Conservation (phyloP, 768 basidiomycete genomes). For the Zangia roseola region DNA sequence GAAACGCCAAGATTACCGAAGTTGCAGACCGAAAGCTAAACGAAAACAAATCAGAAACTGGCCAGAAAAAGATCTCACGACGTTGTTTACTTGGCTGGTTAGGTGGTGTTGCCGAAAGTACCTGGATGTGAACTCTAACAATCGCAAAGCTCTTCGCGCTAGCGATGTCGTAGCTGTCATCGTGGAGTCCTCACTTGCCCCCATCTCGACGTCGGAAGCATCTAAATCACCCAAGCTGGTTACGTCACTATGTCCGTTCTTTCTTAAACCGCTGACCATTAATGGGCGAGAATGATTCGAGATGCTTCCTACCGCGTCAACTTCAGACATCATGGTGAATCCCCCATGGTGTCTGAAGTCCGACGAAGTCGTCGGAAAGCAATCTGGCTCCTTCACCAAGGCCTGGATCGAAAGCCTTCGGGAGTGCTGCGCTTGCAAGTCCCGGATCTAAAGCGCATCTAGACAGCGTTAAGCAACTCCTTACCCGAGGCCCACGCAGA, state of each 20-base stretch:
- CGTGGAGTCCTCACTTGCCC: conserved; percentile 78
- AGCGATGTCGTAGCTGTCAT: conserved; percentile 67
- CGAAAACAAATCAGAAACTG: conserved; percentile 68
- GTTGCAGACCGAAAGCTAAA: conserved; percentile 47
- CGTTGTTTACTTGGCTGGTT: conserved; percentile 79
- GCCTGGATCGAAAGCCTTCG: conserved; percentile 39
- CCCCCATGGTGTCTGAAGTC: conserved; percentile 28
- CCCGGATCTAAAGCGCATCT: conserved; percentile 50
- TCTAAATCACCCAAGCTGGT: conserved; percentile 70
- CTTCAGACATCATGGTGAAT: conserved; percentile 12
- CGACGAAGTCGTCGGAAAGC: conserved; percentile 35
- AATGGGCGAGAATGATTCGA: conserved; percentile 55
- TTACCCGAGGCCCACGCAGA: conserved; percentile 67
- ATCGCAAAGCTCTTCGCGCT: conserved; percentile 61
- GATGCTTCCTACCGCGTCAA: conserved; percentile 36
- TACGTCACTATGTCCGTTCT: conserved; percentile 74
- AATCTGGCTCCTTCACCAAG: conserved; percentile 32
- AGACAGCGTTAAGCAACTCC: conserved; percentile 59
- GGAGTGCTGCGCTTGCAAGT: conserved; percentile 48
- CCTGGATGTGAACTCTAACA: conserved; percentile 63
- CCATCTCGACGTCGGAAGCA: conserved; percentile 75
- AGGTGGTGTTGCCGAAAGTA: conserved; percentile 76
- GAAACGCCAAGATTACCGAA: conserved; percentile 47
- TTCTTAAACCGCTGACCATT: conserved; percentile 63
- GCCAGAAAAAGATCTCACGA: conserved; percentile 76